These are phyloP conservation scores for Globisporangium carolinianum DNA, from an alignment of 352 stramenopile species.

Conservation along the genomic window DNA sequence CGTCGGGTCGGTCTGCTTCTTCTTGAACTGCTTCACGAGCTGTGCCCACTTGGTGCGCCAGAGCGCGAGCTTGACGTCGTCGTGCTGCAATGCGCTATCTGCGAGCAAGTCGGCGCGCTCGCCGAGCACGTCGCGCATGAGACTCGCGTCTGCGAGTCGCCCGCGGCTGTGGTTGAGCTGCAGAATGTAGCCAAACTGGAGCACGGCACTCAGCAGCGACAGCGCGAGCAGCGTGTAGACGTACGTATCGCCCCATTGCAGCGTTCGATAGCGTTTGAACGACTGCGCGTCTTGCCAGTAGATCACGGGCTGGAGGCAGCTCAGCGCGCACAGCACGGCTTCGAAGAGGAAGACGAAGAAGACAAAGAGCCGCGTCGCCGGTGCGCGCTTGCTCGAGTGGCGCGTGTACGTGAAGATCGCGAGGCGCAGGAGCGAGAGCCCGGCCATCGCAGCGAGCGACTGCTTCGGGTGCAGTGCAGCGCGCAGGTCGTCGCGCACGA, in stretches of 20 bases:
- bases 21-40: constrained; percentile 61
- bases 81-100: constrained; percentile 17
- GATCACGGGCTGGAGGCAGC: constrained; percentile 57
- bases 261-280: constrained; percentile 36
- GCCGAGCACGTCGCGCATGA: constrained; percentile 57
- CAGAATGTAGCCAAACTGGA: constrained; percentile 72
- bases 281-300: constrained; percentile 45
- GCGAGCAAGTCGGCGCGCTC: constrained; percentile 12
- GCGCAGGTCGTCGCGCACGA: constrained; percentile 35
- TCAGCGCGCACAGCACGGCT: constrained; percentile 29
- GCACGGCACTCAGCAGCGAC: constrained; percentile 36
- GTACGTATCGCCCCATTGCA: constrained; percentile 47
- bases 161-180: constrained; percentile 72
- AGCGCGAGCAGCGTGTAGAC: constrained; percentile 45
- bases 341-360: constrained; percentile 70
- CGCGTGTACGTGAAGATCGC: constrained; percentile 67
- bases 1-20: constrained; percentile 54
- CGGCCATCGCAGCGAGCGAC: constrained; percentile 50
- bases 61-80: constrained; percentile 35
- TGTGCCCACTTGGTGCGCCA: constrained; percentile 77
- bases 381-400: constrained; percentile 56
- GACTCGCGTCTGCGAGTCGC: constrained; percentile 44
- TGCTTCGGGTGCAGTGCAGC: constrained; percentile 46
- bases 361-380: constrained; percentile 70
- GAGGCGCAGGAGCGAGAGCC: constrained; percentile 43